Conservation (phyloP, 2,329 filamentous ascomycete genomes). For the Aaosphaeria pasadenensis region DNA sequence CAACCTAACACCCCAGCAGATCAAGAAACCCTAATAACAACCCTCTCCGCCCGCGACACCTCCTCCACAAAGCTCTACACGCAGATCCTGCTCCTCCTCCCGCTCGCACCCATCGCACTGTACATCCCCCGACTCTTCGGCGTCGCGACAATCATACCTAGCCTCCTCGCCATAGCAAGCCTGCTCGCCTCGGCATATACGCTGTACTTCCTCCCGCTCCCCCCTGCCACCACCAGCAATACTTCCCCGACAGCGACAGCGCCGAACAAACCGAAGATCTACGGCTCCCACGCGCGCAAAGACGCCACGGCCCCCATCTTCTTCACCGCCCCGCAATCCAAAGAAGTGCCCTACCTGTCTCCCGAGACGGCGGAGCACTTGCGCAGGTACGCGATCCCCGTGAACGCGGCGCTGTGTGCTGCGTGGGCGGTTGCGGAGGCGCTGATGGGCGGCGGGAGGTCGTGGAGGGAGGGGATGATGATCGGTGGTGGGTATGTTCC, state of each 20-base stretch:
- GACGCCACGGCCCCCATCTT: background rate
- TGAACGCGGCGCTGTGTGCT: constrained; percentile 58
- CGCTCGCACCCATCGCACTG: constrained; percentile 54
- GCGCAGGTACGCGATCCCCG: constrained; percentile 55
- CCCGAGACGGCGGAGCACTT: constrained; percentile 46
- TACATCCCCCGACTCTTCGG: constrained; percentile 52
- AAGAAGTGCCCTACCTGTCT: constrained; percentile 20
- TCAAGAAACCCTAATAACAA: constrained; percentile 22
- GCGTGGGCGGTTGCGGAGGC: constrained; percentile 45
- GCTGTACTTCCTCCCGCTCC: constrained; percentile 55
- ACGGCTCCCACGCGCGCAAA: background rate
- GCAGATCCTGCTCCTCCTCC: constrained; percentile 57
- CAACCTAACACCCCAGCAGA: constrained; percentile 14
- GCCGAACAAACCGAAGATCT: background rate
- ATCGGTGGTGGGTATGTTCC: constrained; percentile 40
- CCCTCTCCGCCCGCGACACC: constrained; percentile 36
- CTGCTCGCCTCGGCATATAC: constrained; percentile 62
- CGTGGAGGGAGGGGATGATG: constrained; percentile 25
- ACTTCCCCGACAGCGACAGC: background rate
- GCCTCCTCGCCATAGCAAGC: constrained; percentile 60
- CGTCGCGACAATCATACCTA: constrained; percentile 41
- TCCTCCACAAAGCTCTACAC: constrained; percentile 49
- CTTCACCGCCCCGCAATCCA: background rate
- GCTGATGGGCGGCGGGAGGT: constrained; percentile 12
- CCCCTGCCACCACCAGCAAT: constrained; percentile 12